phyloP scores from a whole-genome alignment of 1,284 basidiomycete genomes.

The Leucoagaricus sp. region DNA sequence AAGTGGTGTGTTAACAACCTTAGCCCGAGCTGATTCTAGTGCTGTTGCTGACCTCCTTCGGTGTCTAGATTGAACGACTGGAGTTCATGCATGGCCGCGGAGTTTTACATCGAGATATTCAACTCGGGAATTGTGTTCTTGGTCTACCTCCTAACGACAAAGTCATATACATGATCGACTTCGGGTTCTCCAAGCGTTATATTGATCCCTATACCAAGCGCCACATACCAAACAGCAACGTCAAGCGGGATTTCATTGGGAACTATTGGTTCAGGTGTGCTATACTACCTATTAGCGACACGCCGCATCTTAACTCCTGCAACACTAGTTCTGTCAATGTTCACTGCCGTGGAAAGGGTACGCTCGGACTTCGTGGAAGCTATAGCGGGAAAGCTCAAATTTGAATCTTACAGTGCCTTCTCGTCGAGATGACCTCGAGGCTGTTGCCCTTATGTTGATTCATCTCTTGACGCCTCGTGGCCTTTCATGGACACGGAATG shows the following conservation, averaged over 20 bases:
- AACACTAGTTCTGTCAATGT: constrained; percentile 60
- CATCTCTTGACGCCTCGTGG: constrained; percentile 76
- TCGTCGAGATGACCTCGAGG: constrained; percentile 75
- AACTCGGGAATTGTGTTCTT: constrained; percentile 72
- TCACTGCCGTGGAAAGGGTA: constrained; percentile 73
- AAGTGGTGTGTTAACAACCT: constrained; percentile 52
- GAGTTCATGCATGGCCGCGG: constrained; percentile 73
- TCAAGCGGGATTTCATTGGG: constrained; percentile 71
- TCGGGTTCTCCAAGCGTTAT: constrained; percentile 77
- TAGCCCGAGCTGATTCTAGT: constrained; percentile 5
- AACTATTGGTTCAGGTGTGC: constrained; percentile 75
- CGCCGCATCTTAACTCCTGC: constrained; percentile 7
- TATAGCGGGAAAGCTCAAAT: constrained; percentile 4
- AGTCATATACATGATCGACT: constrained; percentile 78
- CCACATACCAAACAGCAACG: constrained; percentile 68
- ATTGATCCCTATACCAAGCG: constrained; percentile 61
- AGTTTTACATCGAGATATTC: constrained; percentile 74
- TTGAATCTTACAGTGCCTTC: constrained; percentile 55
- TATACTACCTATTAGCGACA: background rate
- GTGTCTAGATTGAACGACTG: constrained; percentile 59
- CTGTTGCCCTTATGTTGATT: constrained; percentile 73
- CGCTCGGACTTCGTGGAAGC: constrained; percentile 17
- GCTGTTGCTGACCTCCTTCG: background rate
- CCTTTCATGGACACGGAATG: constrained; percentile 74
- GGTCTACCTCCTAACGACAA: constrained; percentile 58